A percentile compares a stretch with the other conserved stretches of the same genome.
Conservation (phyloP, 441 rosid species). For the Euphorbia celastroides region DNA sequence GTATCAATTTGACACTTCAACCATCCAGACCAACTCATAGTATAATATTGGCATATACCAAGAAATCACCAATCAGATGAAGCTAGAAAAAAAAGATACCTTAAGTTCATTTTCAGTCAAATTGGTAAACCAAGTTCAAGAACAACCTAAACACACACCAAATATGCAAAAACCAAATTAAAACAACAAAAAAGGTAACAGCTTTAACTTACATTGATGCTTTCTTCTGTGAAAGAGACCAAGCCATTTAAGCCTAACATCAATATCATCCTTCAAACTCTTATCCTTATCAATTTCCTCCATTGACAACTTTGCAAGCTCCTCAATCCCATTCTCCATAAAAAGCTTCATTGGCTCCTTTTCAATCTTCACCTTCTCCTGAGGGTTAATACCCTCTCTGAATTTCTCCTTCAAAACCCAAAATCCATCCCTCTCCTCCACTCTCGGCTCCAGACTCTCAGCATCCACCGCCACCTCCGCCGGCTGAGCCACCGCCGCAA, state of each 20-base stretch:
- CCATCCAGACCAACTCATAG: no score
- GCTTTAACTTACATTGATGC: slow-evolving; percentile 59
- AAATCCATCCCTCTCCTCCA: slow-evolving; percentile 68
- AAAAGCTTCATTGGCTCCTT: slow-evolving; percentile 81
- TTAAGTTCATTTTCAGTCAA: no score
- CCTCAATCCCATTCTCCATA: slow-evolving; percentile 69
- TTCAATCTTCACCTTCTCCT: slow-evolving; percentile 79
- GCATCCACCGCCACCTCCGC: slow-evolving; percentile 30
- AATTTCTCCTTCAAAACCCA: slow-evolving; percentile 84
- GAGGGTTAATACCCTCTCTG: slow-evolving; percentile 73
- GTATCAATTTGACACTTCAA: no score
- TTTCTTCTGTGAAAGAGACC: slow-evolving; percentile 92
- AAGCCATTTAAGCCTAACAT: slow-evolving; percentile 94
- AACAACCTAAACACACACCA: not conserved
- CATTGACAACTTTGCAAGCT: slow-evolving; percentile 60
- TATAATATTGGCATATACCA: no score
- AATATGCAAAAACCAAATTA: not conserved
- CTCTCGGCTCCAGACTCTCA: slow-evolving; percentile 71
- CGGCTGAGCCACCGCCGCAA: slow-evolving; percentile 30
- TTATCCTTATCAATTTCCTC: slow-evolving; percentile 67
- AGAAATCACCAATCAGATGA: no score
- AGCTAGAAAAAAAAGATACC: no score
- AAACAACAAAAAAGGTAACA: not conserved
- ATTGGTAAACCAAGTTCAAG: not conserved
- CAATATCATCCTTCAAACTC: slow-evolving; percentile 61